Base-by-base conservation (phyloP, 768 basidiomycete species). In the Gymnopilus dilepis region DNA sequence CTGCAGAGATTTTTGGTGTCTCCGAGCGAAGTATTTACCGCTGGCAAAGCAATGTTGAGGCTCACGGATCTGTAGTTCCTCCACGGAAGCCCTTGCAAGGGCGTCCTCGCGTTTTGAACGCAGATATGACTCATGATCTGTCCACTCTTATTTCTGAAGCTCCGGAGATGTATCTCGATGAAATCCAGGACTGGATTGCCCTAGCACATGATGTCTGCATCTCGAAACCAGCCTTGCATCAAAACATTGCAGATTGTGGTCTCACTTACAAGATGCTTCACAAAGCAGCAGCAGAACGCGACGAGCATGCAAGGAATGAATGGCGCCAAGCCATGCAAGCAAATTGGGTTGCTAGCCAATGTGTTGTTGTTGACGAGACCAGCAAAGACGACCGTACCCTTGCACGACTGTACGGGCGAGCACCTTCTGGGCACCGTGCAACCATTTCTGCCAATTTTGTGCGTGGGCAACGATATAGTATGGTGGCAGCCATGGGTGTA, bases 171-270 rank as follows among this genome's bases (percentile, higher is more conserved):
- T 71, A 65, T 34, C 68, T 72, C 17, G 60, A 68, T 33, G 71
- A 73, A 56, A 63, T 74, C 6, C 45, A 48, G 0, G 60, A 60
- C 48, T 70, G 60, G 60, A 69, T 74, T 6, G 64, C 65, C 0
- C 21, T 72, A 6, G 52, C 70, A 38, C 73, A 73, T 28, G 37
- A 69, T 13, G 61, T 75, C 0, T 12, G 13, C 6, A 70, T 76
- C 56, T 65, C 65, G 2, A 47, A 41, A 0, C 22, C 65, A 0
- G 56, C 69, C 0, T 62, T 74, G 0, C 70, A 91, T 63, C 83
- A 89, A 56, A 93, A 90, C 68, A 78, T 94, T 34, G 86, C 88
- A 60, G 84, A 88, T 65, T 72, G 90, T 60, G 90, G 88, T 12
- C 74, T 87, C 19, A 89, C 92, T 3, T 89, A 90, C 77, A 92